phyloP scores from a whole-genome alignment of 2,329 filamentous ascomycete species.

The Botrytis pseudocinerea region DNA sequence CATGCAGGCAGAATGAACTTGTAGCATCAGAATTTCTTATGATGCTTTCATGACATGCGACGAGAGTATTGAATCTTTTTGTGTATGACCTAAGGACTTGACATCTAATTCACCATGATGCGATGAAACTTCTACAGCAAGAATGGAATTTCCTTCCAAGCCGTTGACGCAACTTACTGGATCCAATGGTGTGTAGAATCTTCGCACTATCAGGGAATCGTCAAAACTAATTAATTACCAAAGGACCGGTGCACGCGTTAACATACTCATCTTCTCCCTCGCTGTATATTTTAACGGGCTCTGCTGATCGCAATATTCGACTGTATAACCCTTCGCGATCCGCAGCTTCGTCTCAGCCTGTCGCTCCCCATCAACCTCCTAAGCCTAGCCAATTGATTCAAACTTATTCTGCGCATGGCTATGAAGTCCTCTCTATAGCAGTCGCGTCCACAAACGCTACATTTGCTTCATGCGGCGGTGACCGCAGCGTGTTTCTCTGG shows the following conservation, averaged over 20 bases:
- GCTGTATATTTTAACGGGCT: conserved; percentile 81
- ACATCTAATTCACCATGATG: not conserved
- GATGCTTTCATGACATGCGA: not conserved
- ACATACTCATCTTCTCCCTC: conserved; percentile 71
- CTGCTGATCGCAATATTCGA: conserved; percentile 79
- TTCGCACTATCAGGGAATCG: not conserved
- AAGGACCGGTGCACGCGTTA: conserved; percentile 71
- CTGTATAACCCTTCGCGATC: conserved; percentile 75
- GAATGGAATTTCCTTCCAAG: conserved; percentile 46
- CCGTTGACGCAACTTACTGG: conserved; percentile 58
- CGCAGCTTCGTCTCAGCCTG: conserved; percentile 46
- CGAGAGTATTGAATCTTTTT: not conserved
- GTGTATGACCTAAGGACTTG: not conserved
- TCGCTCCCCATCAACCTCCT: conserved; percentile 43
- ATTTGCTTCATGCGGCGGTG: conserved; percentile 86
- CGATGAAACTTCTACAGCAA: not conserved
- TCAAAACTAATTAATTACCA: conserved; percentile 19
- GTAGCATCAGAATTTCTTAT: not conserved
- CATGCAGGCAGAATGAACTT: not conserved
- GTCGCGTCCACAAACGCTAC: conserved; percentile 76
- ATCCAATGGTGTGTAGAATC: conserved; percentile 54
- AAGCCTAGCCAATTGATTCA: conserved; percentile 66
- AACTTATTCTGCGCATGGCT: conserved; percentile 85
- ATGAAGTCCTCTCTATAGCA: conserved; percentile 81
- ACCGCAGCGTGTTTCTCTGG: conserved; percentile 91